Base-by-base conservation (phyloP, 2,329 filamentous ascomycete species). In the Penicillium sp. region DNA sequence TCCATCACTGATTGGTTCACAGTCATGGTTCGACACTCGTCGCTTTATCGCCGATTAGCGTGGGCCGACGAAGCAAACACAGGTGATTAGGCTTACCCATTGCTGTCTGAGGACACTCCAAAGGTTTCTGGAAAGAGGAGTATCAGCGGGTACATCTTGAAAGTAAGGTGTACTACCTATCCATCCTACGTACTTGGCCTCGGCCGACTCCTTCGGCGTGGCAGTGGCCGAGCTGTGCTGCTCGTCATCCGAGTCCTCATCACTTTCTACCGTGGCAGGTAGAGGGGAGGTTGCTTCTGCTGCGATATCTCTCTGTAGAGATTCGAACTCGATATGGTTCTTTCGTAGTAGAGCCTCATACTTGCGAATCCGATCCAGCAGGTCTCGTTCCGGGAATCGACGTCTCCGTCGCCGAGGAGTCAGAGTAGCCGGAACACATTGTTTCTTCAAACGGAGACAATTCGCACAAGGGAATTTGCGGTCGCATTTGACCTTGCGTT, bases 401-500 rank as follows among this genome's bases (percentile, higher is more conserved):
- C 65, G 85, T 72, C 63, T 84, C 76, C 66, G 85, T 75, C 65
- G 84, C 70, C 60, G 59, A 1, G 58, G 83, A 74, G 57, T 82
- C 71, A 69, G 64, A 4, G 68, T 62, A 1, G 73, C 70, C 3
- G 76, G 73, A 3, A 79, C 62, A 27, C 85, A 91, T 59, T 88
- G 81, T 26, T 80, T 80, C 18, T 78, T 73, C 46, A 82, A 80
- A 69, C 82, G 86, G 66, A 84, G 75, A 65, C 88, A 90, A 70
- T 87, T 87, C 62, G 81, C 77, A 65, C 88, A 91, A 13, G 88
- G 88, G 69, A 85, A 85, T 60, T 80, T 83, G 70, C 87, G 87
- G 69, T 90, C 85, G 70, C 88, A 91, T 53, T 85, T 85, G 34
- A 91, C 81, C 68, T 91, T 91, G 54, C 87, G 84, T 67, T 89